phyloP scores from a whole-genome alignment of 2,329 filamentous ascomycete species.

The Pseudogymnoascus sp. region DNA sequence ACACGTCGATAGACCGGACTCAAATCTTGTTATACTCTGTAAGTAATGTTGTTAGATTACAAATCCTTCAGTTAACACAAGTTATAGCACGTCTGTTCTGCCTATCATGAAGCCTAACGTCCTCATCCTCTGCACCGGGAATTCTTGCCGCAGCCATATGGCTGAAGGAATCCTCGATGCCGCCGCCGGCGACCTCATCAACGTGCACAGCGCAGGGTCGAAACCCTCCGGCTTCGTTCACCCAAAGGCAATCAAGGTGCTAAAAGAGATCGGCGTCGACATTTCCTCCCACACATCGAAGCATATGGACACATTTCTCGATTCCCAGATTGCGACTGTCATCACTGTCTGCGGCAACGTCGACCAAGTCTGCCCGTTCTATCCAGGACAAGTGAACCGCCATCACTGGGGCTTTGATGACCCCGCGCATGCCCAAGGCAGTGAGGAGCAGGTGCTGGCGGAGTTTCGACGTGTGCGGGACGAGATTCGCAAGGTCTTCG shows the following conservation, averaged over 20 bases:
- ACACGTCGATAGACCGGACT: background rate
- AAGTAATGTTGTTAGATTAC: background rate
- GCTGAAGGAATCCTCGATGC: constrained; percentile 11
- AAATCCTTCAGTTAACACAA: background rate
- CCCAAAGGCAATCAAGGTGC: constrained; percentile 9
- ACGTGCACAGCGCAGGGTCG: constrained; percentile 11
- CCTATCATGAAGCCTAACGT: constrained; percentile 9
- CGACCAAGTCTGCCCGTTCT: constrained; percentile 11
- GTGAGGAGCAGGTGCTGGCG: constrained; percentile 12
- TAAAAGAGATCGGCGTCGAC: constrained; percentile 12
- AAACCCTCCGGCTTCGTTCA: constrained; percentile 11
- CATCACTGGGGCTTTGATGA: constrained; percentile 14
- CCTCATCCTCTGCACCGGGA: constrained; percentile 13
- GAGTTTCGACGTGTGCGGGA: constrained; percentile 12
- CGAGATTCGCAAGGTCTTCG: constrained; percentile 11
- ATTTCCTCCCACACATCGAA: constrained; percentile 13
- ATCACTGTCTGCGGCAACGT: constrained; percentile 13
- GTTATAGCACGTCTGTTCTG: background rate
- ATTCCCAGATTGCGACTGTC: constrained; percentile 8
- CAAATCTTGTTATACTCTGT: background rate
- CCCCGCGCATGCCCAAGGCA: constrained; percentile 9
- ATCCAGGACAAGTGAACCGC: constrained; percentile 10
- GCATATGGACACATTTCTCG: constrained; percentile 10
- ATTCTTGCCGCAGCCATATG: constrained; percentile 14
- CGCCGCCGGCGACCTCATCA: constrained; percentile 10